These are phyloP conservation scores for Rhododendron griersonianum DNA, from an alignment of 148 eudicot genomes.

Conservation along the genomic window DNA sequence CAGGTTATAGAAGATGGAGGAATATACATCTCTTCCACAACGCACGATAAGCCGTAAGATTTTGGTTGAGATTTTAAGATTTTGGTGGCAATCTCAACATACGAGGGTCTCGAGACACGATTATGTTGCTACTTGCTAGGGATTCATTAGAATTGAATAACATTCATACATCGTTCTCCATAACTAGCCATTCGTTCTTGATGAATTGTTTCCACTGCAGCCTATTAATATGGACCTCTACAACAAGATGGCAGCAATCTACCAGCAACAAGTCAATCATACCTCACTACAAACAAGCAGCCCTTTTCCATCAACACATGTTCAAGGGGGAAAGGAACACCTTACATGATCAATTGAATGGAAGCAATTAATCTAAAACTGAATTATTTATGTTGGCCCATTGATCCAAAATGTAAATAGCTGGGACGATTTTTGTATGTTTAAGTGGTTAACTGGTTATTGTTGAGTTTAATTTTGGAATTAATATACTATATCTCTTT, in stretches of 20 bases:
- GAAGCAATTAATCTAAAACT: neutral
- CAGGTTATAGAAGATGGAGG: neutral
- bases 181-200: neutral
- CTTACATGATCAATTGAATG: neutral
- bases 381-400: neutral
- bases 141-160: neutral
- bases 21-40: neutral
- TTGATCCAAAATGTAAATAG: neutral
- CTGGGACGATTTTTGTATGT: neutral
- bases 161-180: neutral
- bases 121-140: neutral
- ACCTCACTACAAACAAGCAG: constrained; percentile 29
- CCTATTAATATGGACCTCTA: constrained; percentile 70
- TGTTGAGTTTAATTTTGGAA: neutral
- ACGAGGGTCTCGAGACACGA: neutral
- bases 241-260: constrained; percentile 66
- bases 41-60: neutral
- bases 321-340: constrained; percentile 29
- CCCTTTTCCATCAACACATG: constrained; percentile 28
- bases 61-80: neutral
- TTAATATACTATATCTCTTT: neutral
- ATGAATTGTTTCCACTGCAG: constrained; percentile 26
- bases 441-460: neutral
- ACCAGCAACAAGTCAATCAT: constrained; percentile 53
- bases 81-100: neutral